Conservation (phyloP, 2,329 filamentous ascomycete genomes). For the Botrytis paeoniae region DNA sequence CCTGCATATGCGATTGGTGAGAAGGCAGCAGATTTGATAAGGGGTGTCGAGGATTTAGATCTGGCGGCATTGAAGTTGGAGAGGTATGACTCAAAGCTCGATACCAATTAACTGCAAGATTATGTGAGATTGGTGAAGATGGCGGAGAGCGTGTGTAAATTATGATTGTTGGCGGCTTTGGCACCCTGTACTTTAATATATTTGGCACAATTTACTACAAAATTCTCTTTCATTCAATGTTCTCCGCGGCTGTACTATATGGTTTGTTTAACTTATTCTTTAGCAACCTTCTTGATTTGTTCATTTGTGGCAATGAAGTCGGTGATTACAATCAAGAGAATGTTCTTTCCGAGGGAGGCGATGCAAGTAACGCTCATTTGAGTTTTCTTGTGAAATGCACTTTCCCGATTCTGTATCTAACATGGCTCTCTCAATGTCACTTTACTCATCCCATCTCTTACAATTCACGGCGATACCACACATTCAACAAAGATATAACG, state of each 20-base stretch:
- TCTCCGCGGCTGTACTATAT: neutral
- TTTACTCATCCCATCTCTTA: too few relatives aligned
- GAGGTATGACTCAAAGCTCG: neutral
- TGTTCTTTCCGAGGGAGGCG: neutral
- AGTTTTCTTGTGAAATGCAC: neutral
- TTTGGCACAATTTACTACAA: neutral
- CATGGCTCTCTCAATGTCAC: neutral
- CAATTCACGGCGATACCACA: rapidly evolving
- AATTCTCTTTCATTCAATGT: neutral
- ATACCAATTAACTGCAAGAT: neutral
- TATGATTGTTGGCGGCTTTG: neutral
- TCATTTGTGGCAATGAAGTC: neutral
- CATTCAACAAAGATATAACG: too few relatives aligned
- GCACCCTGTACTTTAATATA: neutral
- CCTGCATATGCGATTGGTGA: conserved; percentile 57
- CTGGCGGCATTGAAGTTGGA: neutral
- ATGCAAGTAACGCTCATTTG: too few relatives aligned
- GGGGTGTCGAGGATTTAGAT: conserved; percentile 33
- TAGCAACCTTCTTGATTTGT: neutral
- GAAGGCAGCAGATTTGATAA: conserved; percentile 51
- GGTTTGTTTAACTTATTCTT: neutral
- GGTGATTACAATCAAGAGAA: neutral
- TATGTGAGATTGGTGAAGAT: neutral
- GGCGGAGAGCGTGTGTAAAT: too few relatives aligned
- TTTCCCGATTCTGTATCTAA: neutral